A percentile compares a stretch with the other conserved stretches of the same genome.
These are phyloP conservation scores for Hymenoscyphus infarciens DNA, from an alignment of 2,329 filamentous ascomycete species.

Conservation along the genomic window DNA sequence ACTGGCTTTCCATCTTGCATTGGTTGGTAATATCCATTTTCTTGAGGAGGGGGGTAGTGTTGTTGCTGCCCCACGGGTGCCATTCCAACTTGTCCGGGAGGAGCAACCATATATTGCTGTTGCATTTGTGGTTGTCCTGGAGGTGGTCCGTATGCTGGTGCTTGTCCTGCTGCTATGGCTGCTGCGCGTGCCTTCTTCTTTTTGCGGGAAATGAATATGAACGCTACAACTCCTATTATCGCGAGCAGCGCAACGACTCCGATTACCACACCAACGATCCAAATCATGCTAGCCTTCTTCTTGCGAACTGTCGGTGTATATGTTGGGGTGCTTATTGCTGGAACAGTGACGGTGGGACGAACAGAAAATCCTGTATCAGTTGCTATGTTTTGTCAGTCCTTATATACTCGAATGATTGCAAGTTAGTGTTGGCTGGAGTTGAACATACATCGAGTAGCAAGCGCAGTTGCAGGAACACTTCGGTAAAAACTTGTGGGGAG, in stretches of 20 bases:
- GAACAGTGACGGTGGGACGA: slow-evolving; percentile 4
- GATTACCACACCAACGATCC: slow-evolving; percentile 9
- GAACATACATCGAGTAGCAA: not conserved
- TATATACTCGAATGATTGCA: not conserved
- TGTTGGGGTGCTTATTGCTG: not conserved
- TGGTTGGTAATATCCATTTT: slow-evolving; percentile 1
- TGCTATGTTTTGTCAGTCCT: not conserved
- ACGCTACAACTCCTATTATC: slow-evolving; percentile 8
- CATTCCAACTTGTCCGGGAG: not conserved
- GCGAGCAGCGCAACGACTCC: slow-evolving; percentile 6
- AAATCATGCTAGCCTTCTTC: slow-evolving; percentile 7
- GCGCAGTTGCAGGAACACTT: not conserved
- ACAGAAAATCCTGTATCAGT: not conserved
- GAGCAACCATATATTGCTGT: slow-evolving; percentile 6
- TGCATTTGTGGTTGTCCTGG: not conserved
- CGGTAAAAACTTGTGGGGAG: slow-evolving; percentile 7
- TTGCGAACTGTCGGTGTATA: not conserved
- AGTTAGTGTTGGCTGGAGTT: not conserved
- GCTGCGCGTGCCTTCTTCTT: slow-evolving; percentile 13
- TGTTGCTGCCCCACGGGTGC: not conserved
- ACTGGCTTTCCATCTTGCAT: slow-evolving; percentile 5
- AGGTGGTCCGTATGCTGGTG: not conserved
- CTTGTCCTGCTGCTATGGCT: slow-evolving; percentile 7
- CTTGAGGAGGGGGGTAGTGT: not conserved
- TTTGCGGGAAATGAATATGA: slow-evolving; percentile 11